Percentiles rank a stretch among this genome's conserved stretches.
Conservation (phyloP, 2,329 filamentous ascomycete species). For the Xylaria polymorpha region DNA sequence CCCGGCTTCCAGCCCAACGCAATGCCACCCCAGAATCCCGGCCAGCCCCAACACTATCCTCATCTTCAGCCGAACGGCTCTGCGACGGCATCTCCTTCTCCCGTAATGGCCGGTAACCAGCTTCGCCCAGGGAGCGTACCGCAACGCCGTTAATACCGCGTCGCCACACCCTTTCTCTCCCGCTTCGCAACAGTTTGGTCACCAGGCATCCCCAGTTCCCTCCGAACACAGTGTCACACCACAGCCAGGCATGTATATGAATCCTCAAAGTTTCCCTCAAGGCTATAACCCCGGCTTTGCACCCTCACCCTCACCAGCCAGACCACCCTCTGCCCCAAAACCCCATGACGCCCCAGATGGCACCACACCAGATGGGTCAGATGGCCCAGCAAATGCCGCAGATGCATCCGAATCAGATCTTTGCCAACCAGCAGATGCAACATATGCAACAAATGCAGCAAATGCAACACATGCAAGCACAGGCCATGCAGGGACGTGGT, state of each 20-base stretch:
- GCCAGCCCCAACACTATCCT: constrained; percentile 77
- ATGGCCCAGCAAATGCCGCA: constrained; percentile 52
- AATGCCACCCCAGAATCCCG: constrained; percentile 70
- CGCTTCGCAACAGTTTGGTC: constrained; percentile 75
- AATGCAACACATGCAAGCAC: constrained; percentile 56
- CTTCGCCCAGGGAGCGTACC: constrained; percentile 76
- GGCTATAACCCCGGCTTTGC: constrained; percentile 70
- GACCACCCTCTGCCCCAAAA: constrained; percentile 67
- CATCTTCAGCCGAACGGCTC: constrained; percentile 86
- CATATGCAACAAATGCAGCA: constrained; percentile 63
- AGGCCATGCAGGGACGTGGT: constrained; percentile 59
- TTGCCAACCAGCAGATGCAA: constrained; percentile 55
- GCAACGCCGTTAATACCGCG: constrained; percentile 85
- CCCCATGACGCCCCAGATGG: constrained; percentile 66
- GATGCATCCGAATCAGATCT: constrained; percentile 53
- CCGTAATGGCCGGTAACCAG: constrained; percentile 84
- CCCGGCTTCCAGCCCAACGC: constrained; percentile 75
- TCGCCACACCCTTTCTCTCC: constrained; percentile 93
- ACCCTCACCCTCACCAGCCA: constrained; percentile 65
- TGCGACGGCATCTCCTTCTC: constrained; percentile 88
- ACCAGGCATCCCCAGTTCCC: constrained; percentile 79
- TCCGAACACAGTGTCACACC: constrained; percentile 81
- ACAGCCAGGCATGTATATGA: constrained; percentile 77
- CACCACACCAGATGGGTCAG: constrained; percentile 61
- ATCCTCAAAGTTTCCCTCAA: constrained; percentile 66